Evolutionary conservation across 306 rosid species (phyloP).

Genomic region (Lagenaria siceraria): DNA sequence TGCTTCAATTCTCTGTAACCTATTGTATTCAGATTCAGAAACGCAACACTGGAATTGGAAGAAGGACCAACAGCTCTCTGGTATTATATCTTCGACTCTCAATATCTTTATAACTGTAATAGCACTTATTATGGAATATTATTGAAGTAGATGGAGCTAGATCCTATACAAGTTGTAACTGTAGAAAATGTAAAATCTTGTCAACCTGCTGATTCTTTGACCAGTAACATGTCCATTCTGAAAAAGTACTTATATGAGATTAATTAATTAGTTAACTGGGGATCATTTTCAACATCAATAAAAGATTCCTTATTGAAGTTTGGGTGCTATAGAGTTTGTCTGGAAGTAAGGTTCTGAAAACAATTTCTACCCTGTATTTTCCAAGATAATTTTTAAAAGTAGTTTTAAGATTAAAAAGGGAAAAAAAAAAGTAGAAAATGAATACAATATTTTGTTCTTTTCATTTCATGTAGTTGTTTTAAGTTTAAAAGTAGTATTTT

Average conservation of each 20-base stretch:
- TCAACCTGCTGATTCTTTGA: background rate
- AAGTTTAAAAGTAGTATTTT: background rate
- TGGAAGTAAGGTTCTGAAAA: background rate
- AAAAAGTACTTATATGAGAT: background rate
- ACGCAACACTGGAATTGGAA: conserved; percentile 1
- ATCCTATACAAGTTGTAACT: background rate
- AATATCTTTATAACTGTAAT: background rate
- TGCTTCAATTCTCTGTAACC: background rate
- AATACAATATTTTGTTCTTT: background rate
- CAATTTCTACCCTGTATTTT: background rate
- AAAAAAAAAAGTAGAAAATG: background rate
- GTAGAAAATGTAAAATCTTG: background rate
- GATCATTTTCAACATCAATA: background rate
- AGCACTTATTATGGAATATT: background rate
- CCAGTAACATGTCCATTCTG: background rate
- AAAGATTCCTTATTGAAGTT: background rate
- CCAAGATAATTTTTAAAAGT: background rate
- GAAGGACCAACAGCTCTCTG: conserved; percentile 2
- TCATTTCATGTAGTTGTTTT: background rate
- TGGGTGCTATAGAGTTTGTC: background rate
- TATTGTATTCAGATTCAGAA: conserved; percentile 7
- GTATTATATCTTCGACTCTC: conserved; percentile 2
- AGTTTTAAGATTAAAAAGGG: background rate
- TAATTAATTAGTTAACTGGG: background rate
- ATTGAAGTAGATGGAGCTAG: background rate